phyloP scores from a whole-genome alignment of 2,329 filamentous ascomycete genomes.

The Chaetomium globosum region DNA sequence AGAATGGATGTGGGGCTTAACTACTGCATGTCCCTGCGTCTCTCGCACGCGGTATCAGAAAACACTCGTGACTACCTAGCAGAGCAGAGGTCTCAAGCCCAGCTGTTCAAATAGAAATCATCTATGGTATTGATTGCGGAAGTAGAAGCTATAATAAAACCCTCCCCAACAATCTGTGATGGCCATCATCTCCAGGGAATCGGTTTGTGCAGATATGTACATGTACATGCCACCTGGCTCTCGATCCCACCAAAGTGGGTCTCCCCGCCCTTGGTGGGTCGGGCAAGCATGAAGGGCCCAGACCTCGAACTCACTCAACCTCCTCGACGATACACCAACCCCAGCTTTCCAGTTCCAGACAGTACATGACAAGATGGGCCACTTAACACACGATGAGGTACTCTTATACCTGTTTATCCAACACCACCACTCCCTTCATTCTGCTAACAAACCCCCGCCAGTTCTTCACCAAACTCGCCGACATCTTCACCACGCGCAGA shows the following conservation, averaged over 20 bases:
- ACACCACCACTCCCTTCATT: not conserved
- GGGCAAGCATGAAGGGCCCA: not conserved
- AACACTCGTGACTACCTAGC: not conserved
- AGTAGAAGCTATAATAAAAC: not conserved
- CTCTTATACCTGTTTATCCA: not conserved
- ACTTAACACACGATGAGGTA: constrained; percentile 48
- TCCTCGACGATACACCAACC: constrained; percentile 12
- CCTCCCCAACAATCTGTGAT: not conserved
- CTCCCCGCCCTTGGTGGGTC: constrained; percentile 4
- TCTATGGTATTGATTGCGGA: not conserved
- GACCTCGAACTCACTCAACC: constrained; percentile 11
- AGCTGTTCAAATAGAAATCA: not conserved
- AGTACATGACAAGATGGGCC: constrained; percentile 38
- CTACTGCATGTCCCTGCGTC: not conserved
- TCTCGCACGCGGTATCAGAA: not conserved
- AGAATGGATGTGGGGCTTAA: constrained; percentile 8
- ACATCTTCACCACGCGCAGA: constrained; percentile 69
- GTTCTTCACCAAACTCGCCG: constrained; percentile 72
- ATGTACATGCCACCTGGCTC: not conserved
- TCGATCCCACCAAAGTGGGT: constrained; percentile 11
- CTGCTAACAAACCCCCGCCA: constrained; percentile 41
- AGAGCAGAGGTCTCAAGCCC: not conserved
- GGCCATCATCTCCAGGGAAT: not conserved
- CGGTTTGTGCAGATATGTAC: not conserved
- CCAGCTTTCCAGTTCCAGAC: constrained; percentile 4